Conservation (phyloP, 768 basidiomycete species). For the Agaricus blazei region DNA sequence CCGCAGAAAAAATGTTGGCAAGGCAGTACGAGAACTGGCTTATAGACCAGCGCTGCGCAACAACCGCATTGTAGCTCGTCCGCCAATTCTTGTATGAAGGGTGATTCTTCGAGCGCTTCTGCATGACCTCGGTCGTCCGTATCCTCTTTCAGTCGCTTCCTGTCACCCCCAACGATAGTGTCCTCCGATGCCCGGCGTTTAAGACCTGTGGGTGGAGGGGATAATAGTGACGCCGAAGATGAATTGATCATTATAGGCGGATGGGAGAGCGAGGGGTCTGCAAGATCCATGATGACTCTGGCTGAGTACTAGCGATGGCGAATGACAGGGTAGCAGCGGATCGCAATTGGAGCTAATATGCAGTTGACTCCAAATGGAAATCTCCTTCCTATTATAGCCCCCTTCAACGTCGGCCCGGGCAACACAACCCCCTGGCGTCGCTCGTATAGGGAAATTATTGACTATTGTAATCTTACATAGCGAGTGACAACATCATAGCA, state of each 20-base stretch:
- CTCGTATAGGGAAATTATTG: no score
- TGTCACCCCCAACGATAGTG: constrained; percentile 37
- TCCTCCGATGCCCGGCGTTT: constrained; percentile 65
- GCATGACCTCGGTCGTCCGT: constrained; percentile 11
- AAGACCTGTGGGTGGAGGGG: constrained; percentile 17
- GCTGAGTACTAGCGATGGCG: not conserved
- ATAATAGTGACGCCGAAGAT: constrained; percentile 8
- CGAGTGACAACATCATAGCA: not conserved
- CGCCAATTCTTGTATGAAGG: constrained; percentile 56
- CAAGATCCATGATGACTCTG: constrained; percentile 9
- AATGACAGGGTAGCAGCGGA: not conserved
- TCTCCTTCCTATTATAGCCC: constrained; percentile 3
- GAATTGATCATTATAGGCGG: not conserved
- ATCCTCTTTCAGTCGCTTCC: constrained; percentile 59
- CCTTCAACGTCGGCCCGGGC: no score
- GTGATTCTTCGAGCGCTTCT: constrained; percentile 12
- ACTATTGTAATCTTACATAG: no score
- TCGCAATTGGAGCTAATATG: constrained; percentile 5
- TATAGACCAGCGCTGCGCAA: constrained; percentile 77
- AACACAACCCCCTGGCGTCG: no score
- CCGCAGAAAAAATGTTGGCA: constrained; percentile 93
- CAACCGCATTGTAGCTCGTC: constrained; percentile 84
- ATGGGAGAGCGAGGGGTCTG: constrained; percentile 6
- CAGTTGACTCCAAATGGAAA: constrained; percentile 1
- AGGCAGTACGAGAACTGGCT: constrained; percentile 75